A percentile compares a stretch with the other conserved stretches of the same genome.
phyloP scores from a whole-genome alignment of 2,329 filamentous ascomycete species.

The Tolypocladium pustulatum region DNA sequence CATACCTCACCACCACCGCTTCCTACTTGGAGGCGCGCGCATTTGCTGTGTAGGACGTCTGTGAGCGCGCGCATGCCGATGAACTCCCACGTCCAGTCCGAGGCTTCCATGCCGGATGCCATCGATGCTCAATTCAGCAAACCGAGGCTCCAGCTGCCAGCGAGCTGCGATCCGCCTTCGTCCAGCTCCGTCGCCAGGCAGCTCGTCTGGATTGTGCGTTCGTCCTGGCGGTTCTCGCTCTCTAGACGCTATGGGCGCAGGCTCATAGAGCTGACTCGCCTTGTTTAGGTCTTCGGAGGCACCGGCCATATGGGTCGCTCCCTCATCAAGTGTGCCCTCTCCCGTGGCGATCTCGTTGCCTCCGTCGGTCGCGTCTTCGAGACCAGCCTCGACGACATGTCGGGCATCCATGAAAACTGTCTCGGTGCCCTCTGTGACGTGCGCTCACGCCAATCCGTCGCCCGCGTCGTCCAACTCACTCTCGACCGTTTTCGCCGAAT shows the following conservation, averaged over 20 bases:
- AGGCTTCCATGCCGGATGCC: conserved; percentile 5
- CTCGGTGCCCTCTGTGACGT: conserved; percentile 85
- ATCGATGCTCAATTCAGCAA: conserved; percentile 14
- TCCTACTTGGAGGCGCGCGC: not conserved
- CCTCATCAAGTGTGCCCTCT: conserved; percentile 71
- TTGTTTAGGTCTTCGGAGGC: conserved; percentile 70
- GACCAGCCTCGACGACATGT: conserved; percentile 62
- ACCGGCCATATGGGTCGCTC: conserved; percentile 96
- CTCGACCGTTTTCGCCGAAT: conserved; percentile 69
- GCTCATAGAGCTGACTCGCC: conserved; percentile 4
- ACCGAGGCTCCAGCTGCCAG: conserved; percentile 47
- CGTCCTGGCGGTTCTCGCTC: not conserved
- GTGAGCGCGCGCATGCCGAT: not conserved
- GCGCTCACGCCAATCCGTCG: conserved; percentile 67
- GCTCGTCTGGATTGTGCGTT: conserved; percentile 77
- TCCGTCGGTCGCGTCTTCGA: conserved; percentile 79
- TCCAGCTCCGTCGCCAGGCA: conserved; percentile 59
- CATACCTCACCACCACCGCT: not conserved
- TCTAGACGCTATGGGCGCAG: not conserved
- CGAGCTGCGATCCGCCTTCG: conserved; percentile 77
- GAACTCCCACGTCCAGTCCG: conserved; percentile 6
- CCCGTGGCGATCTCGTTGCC: conserved; percentile 72
- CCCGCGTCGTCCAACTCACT: conserved; percentile 57
- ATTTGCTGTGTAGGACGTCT: not conserved
- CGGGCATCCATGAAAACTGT: conserved; percentile 60